Base-by-base conservation (phyloP, 2,329 filamentous ascomycete genomes). In the Apiospora saccharicola region DNA sequence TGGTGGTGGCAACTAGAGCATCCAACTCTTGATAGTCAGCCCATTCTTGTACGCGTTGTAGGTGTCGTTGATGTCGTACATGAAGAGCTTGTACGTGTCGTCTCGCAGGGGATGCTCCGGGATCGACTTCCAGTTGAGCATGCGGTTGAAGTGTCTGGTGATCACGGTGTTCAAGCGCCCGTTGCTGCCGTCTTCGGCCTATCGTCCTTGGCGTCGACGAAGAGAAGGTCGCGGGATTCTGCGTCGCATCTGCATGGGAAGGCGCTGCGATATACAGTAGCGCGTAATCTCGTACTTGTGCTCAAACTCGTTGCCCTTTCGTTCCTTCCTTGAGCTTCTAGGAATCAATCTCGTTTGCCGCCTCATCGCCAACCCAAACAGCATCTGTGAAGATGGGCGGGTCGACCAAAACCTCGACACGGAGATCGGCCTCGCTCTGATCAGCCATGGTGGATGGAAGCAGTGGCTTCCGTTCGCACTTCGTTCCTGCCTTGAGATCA, bases 21-120 rank as follows among this genome's bases (percentile, higher is more conserved):
- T 30, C 26, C 26, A 30, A 2, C 26, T 30, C 4, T 4, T 30
- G 26, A 30, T 30, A 30, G 26, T 30, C 26, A 30, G 26, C 26
- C 26, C 26, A 16, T 22, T 19, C 26, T 22, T 37, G 43, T 68
- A 68, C 3, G 46, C 61, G 7, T n/a, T 13, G 44, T 14, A 68
- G 16, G 61, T 51, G 30, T 68, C 70, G 30, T 68, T 68, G 70
- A 71, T 68, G 1, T 64, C 70, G 19, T 14, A 4, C 37, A 30
- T 10, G 19, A 8, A 30, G 13, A 16, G 7, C 1, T 19, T 3
- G 53, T 71, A 53, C 5, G 22, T 1, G 24, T 34, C 37, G 12
- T 24, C 14, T 3, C 30, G 19, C 10, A 53, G 47, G 10, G 13
- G 7, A 1, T 30, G 14, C 7, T 46, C 5, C 7, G 30, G 19